Base-by-base conservation (phyloP, 2,329 filamentous ascomycete genomes). In the Aspergillus niger region DNA sequence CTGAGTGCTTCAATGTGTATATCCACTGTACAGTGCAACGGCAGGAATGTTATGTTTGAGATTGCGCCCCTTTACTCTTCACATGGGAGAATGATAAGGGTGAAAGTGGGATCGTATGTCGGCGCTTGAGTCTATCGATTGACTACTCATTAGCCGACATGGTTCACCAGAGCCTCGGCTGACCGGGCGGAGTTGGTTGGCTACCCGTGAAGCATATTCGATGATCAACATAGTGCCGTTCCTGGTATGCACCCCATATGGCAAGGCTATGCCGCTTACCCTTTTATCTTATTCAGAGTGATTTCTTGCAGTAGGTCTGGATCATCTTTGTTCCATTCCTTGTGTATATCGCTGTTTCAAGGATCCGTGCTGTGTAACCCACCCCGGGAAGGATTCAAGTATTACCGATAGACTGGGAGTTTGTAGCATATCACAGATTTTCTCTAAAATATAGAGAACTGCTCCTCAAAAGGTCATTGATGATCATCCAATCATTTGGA, bases 161-260 rank as follows among this genome's bases (percentile, higher is more conserved):
- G 30, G 13, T 15, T 15, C 6, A 22, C 15, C 15, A 30, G 47
- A 50, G 15, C 47, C 47, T 50, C 47, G 47, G 47, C 26, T 32
- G 47, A 30, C 13, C 26, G 47, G 47, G 47, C 47, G 47, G 47
- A 50, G n/a, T 50, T 50, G 26, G 47, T 50, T 50, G 47, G 47
- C 26, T 50, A 17, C 47, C 41, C 41, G 41, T 49, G 47, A 32
- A 30, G 47, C 26, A 17, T 32, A 30, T 11, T 17, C 15, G 24
- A 17, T 15, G 47, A 50, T 50, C 47, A 30, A 32, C 47, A 28
- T 28, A 17, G 47, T 49, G 13, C 24, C 47, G 24, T n/a, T 49
- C 15, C 28, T 15, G 15, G 15, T 32, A 28, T 44, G n/a, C 41
- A 13, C 17, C 7, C 15, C 26, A 50, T n/a, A 50, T 20, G 24